Conservation (phyloP, 1,284 basidiomycete genomes). For the Heliocybe sulcata region DNA sequence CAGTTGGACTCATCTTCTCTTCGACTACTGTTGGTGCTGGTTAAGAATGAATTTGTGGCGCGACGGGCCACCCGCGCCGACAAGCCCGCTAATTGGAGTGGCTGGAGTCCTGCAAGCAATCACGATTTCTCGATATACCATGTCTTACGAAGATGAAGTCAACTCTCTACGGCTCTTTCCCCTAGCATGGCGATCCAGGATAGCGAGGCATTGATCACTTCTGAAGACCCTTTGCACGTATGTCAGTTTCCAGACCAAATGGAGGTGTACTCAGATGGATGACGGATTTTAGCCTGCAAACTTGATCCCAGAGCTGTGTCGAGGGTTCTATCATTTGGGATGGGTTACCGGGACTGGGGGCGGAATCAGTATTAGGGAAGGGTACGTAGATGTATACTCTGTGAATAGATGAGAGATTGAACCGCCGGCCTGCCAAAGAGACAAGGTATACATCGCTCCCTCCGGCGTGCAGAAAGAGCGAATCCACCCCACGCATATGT, state of each 20-base stretch:
- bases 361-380: constrained; percentile 64
- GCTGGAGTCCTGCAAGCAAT: too few species aligned
- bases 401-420: not conserved
- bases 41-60: too few species aligned
- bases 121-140: too few species aligned
- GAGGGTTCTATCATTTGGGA: constrained; percentile 32
- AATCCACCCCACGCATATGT: constrained; percentile 73
- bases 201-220: constrained; percentile 9
- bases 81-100: too few species aligned
- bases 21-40: too few species aligned
- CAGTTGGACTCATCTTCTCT: too few species aligned
- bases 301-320: constrained; percentile 44
- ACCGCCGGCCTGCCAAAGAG: constrained; percentile 28
- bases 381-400: constrained; percentile 31
- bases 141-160: too few species aligned
- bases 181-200: not conserved
- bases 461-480: constrained; percentile 87
- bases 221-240: constrained; percentile 42
- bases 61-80: too few species aligned
- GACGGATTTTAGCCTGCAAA: constrained; percentile 36
- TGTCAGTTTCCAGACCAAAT: constrained; percentile 14
- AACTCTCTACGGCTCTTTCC: not conserved
- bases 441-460: constrained; percentile 80
- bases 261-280: too few species aligned
- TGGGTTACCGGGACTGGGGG: constrained; percentile 53